Percentiles rank a stretch among this genome's conserved stretches.
Evolutionary conservation across 1,284 basidiomycete genomes (phyloP).

Genomic region (Trichosporon sp.): DNA sequence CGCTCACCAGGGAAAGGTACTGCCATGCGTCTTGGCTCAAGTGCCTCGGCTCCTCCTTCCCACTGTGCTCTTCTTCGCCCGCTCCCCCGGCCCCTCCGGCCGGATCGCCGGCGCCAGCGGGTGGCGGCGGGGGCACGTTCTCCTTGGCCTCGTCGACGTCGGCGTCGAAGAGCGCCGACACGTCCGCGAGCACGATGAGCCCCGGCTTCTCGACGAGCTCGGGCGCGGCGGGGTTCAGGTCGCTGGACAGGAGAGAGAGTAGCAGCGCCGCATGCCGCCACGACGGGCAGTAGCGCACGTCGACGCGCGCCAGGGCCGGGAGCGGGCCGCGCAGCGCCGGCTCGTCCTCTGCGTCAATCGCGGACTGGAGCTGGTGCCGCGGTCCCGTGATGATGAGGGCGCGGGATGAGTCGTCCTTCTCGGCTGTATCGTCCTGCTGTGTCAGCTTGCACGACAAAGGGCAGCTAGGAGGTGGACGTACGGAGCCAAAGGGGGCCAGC

Average conservation of each 20-base stretch:
- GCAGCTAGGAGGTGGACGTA: not conserved
- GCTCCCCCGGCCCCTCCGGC: not conserved
- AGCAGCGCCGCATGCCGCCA: conserved; percentile 31
- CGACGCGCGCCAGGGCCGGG: conserved; percentile 23
- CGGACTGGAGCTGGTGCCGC: conserved; percentile 21
- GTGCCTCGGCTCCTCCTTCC: not conserved
- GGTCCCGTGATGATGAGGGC: conserved; percentile 38
- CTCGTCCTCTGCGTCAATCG: conserved; percentile 38
- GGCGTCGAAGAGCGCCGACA: conserved; percentile 28
- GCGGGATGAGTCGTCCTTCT: conserved; percentile 7
- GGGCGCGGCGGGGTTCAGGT: not conserved
- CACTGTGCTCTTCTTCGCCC: not conserved
- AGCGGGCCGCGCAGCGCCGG: conserved; percentile 26
- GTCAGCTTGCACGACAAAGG: not conserved
- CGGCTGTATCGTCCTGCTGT: not conserved
- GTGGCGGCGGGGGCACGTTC: conserved; percentile 18
- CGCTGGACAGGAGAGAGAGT: conserved; percentile 24
- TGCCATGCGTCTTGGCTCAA: not conserved
- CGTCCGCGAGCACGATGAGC: conserved; percentile 36
- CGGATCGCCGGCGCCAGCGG: not conserved
- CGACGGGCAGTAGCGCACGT: conserved; percentile 37
- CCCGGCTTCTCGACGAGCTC: conserved; percentile 19
- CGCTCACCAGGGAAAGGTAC: not conserved
- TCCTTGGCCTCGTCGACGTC: conserved; percentile 25
- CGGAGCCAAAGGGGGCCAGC: not conserved